Evolutionary conservation across 176 grass and related monocot genomes (phyloP), one percentile per base, ranked within the genome.

Genomic region (Phoenix roebelenii): DNA sequence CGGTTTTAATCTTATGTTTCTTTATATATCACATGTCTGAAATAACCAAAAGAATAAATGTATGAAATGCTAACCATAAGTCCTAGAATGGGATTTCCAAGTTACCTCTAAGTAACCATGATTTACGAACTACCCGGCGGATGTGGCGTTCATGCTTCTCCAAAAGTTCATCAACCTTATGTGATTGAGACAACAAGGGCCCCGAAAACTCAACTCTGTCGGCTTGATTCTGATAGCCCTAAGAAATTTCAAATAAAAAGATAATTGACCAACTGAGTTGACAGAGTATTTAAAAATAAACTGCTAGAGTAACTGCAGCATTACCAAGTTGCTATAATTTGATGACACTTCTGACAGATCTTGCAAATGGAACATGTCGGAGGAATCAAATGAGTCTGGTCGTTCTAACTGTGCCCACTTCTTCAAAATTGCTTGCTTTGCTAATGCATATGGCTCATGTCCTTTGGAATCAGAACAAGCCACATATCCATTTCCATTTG

Each of bases 181-280:
- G 78, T 17, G 93, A 59, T 28, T 98, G 84, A 51, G 79, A 78
- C 51, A 90, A 57, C 64, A 98, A 55, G 50, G 93, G 87, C 2
- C 93, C 93, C 9, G 93, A 98, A 64, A 79, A 92, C 73, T 98
- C 93, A 68, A 89, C 80, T 78, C 77, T 88, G 16, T 89, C 87
- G 7, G 63, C 88, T 54, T 79, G 72, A 39, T 73, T 67, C 53
- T 83, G 69, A 17, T 78, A 72, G 1, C 66, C 64, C 80, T 90
- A 29, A 16, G 61, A 55, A 72, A 79, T 70, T 48, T 73, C 57
- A 44, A 44, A 53, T 7, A 18, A 16, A 39, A 64, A 24, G 61
- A 29, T 59, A 61, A 15, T 52, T 69, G 10, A 56, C 18, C 50
- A 25, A 14, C 22, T 23, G 16, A 76, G 35, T 12, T 44, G 74